Conservation (phyloP, 371 early-diverging fungal genomes). For the Mortierella sp. region DNA sequence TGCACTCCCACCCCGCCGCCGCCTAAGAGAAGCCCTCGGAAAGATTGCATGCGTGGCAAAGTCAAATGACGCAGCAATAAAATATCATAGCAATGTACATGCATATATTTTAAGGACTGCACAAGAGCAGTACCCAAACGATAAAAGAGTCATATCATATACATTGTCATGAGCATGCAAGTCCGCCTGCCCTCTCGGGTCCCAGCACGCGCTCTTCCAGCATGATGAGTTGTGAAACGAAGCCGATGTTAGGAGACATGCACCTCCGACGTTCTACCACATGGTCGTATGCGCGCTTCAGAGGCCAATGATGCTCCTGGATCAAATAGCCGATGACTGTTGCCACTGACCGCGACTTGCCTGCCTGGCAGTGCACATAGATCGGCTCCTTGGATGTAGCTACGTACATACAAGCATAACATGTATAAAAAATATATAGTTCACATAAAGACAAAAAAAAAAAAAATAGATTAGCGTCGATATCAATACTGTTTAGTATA, state of each 20-base stretch:
- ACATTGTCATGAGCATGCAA: slow-evolving; percentile 3
- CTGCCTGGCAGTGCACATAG: slow-evolving; percentile 90
- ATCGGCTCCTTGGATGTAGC: slow-evolving; percentile 58
- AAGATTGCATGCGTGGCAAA: no score
- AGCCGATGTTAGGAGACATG: slow-evolving; percentile 89
- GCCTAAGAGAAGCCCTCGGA: no score
- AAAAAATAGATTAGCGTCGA: no score
- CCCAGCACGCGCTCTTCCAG: slow-evolving; percentile 78
- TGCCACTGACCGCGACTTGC: slow-evolving; percentile 84
- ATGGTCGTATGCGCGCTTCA: slow-evolving; percentile 79
- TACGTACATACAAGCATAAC: slow-evolving; percentile 1
- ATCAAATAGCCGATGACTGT: slow-evolving; percentile 85
- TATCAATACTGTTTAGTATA: no score
- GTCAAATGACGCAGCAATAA: no score
- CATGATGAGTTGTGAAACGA: slow-evolving; percentile 79
- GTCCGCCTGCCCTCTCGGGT: slow-evolving; percentile 31
- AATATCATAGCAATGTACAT: no score
- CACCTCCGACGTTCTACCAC: slow-evolving; percentile 78
- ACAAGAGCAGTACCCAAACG: no score
- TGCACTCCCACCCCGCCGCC: no score
- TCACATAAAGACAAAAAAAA: background rate
- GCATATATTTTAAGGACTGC: no score
- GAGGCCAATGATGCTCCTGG: slow-evolving; percentile 70
- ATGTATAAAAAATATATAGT: background rate
- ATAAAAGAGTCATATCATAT: no score